phyloP scores from a whole-genome alignment of 148 eudicot genomes.

The Chenopodium berlandieri region DNA sequence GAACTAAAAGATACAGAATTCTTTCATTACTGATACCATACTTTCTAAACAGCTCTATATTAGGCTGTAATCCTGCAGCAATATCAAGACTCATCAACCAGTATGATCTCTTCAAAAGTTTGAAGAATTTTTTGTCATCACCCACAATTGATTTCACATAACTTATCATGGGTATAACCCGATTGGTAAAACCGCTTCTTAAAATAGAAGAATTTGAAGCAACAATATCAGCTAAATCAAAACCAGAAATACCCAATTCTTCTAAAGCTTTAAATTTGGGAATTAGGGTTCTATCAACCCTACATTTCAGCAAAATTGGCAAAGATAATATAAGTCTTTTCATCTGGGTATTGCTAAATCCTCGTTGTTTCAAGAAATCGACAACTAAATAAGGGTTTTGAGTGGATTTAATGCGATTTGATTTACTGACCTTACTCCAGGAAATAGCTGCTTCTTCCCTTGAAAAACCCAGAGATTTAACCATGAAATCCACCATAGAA shows the following conservation, averaged over 20 bases:
- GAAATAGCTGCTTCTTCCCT: slow-evolving; percentile 29
- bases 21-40: slow-evolving; percentile 25
- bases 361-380: slow-evolving; percentile 25
- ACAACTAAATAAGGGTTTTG: slow-evolving; percentile 34
- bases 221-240: slow-evolving; percentile 20
- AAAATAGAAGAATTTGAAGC: slow-evolving; percentile 15
- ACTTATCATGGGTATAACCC: slow-evolving; percentile 6
- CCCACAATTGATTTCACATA: slow-evolving; percentile 13
- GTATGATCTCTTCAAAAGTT: slow-evolving; percentile 17
- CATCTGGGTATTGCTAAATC: slow-evolving; percentile 30
- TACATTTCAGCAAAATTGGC: slow-evolving; percentile 25
- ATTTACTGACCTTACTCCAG: slow-evolving; percentile 22
- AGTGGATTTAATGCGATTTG: slow-evolving; percentile 8
- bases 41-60: slow-evolving; percentile 19
- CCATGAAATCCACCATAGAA: slow-evolving; percentile 23
- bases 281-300: slow-evolving; percentile 37
- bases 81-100: slow-evolving; percentile 20
- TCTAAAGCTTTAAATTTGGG: slow-evolving; percentile 42
- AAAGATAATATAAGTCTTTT: slow-evolving; percentile 21
- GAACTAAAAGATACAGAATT: slow-evolving; percentile 19
- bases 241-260: slow-evolving; percentile 31
- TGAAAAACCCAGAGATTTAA: slow-evolving; percentile 36
- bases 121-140: slow-evolving; percentile 8
- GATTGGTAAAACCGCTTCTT: neutral
- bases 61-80: slow-evolving; percentile 12